A percentile compares a stretch with the other conserved stretches of the same genome.
phyloP scores from a whole-genome alignment of 2,329 filamentous ascomycete genomes.

The Setomelanomma holmii region DNA sequence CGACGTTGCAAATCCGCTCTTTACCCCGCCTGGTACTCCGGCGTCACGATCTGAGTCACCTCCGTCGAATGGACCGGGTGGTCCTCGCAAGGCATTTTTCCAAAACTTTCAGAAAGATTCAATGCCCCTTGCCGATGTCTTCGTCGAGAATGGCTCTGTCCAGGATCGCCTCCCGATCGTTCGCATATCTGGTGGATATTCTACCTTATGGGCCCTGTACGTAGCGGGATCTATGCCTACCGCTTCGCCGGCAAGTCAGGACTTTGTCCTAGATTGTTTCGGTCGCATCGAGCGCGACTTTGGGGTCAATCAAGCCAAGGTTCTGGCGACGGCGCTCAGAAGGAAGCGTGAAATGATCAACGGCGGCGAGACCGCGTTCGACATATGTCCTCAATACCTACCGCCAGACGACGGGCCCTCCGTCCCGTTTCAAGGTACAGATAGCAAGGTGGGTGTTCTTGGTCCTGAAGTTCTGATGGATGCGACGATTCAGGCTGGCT shows the following conservation, averaged over 20 bases:
- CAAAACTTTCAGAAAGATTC: slow-evolving; percentile 28
- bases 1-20: not conserved
- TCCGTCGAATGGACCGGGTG: too few species aligned
- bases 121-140: not conserved
- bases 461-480: not conserved
- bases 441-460: not conserved
- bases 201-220: slow-evolving; percentile 42
- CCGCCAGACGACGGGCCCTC: slow-evolving; percentile 5
- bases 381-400: slow-evolving; percentile 20
- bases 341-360: slow-evolving; percentile 25
- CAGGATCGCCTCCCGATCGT: slow-evolving; percentile 37
- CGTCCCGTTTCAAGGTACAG: not conserved
- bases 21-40: slow-evolving; percentile 1
- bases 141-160: slow-evolving; percentile 2
- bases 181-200: slow-evolving; percentile 40
- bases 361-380: slow-evolving; percentile 3
- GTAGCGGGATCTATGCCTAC: slow-evolving; percentile 38
- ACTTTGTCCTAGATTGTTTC: slow-evolving; percentile 53
- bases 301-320: slow-evolving; percentile 42
- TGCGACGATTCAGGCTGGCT: not conserved
- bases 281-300: slow-evolving; percentile 66
- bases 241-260: slow-evolving; percentile 29
- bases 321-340: slow-evolving; percentile 32
- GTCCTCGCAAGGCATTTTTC: slow-evolving; percentile 11
- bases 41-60: not conserved